These are phyloP conservation scores for Teratosphaeriaceae sp. DNA, from an alignment of 2,329 filamentous ascomycete genomes.

Conservation along the genomic window DNA sequence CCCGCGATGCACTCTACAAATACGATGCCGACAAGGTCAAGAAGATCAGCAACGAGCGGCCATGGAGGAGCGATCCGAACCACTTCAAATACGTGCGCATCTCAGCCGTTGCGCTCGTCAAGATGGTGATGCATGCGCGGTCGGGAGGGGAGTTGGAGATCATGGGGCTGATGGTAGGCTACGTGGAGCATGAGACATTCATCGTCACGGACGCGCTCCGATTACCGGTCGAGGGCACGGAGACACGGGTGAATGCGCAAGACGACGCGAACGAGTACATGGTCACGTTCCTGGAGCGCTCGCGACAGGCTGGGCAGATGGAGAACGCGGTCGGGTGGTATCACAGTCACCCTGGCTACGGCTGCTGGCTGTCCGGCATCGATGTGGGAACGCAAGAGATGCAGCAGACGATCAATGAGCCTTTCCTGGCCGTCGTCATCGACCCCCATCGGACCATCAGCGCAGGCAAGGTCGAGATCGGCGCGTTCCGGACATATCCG, in stretches of 20 bases:
- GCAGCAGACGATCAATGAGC: constrained; percentile 81
- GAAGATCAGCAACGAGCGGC: constrained; percentile 54
- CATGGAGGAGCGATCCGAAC: constrained; percentile 72
- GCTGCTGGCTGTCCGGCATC: constrained; percentile 95
- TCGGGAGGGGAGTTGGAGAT: constrained; percentile 87
- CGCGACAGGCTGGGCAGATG: constrained; percentile 66
- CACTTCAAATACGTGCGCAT: constrained; percentile 94
- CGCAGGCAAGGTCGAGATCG: constrained; percentile 93
- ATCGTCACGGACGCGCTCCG: constrained; percentile 92
- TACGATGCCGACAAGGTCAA: constrained; percentile 68
- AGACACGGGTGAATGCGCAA: constrained; percentile 94
- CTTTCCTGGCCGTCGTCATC: constrained; percentile 92
- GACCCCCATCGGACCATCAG: constrained; percentile 94
- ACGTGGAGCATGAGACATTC: constrained; percentile 76
- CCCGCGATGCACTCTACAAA: constrained; percentile 84
- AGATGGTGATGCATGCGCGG: constrained; percentile 99
- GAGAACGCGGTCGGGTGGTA: constrained; percentile 99
- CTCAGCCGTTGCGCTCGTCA: constrained; percentile 86
- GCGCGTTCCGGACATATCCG: constrained; percentile 89
- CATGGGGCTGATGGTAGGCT: constrained; percentile 98
- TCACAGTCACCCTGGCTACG: constrained; percentile 94
- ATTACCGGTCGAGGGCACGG: constrained; percentile 94
- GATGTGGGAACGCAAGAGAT: constrained; percentile 83
- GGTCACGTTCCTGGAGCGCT: constrained; percentile 72
- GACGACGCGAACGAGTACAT: constrained; percentile 97